Evolutionary conservation across 176 grass and related monocot species (phyloP).

Genomic region (Themeda triandra): DNA sequence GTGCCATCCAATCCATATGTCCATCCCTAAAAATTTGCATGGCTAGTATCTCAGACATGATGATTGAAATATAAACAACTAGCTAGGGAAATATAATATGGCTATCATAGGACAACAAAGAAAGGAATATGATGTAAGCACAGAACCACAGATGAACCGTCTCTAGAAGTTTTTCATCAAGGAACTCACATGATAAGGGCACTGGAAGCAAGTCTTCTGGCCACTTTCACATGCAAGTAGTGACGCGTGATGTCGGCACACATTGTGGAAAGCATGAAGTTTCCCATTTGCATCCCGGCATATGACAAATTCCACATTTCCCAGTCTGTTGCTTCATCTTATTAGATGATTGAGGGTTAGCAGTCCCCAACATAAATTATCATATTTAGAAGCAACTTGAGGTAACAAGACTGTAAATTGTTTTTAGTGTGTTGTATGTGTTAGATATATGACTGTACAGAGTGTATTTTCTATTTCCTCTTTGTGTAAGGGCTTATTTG

Average conservation of each 20-base stretch:
- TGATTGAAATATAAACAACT: conserved; percentile 12
- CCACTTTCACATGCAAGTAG: conserved; percentile 76
- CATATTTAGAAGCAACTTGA: background rate
- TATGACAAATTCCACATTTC: conserved; percentile 79
- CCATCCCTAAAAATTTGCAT: conserved; percentile 69
- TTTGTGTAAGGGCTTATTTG: too few relatives aligned
- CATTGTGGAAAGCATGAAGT: conserved; percentile 88
- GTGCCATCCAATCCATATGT: conserved; percentile 91
- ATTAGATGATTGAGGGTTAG: conserved; percentile 43
- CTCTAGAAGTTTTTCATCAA: conserved; percentile 14
- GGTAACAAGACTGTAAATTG: background rate
- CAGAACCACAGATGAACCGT: background rate
- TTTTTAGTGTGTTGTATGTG: background rate
- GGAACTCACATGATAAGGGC: conserved; percentile 90
- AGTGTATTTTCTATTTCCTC: too few relatives aligned
- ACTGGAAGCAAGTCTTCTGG: conserved; percentile 90
- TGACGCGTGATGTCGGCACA: conserved; percentile 85
- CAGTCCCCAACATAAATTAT: conserved; percentile 16
- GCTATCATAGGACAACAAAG: background rate
- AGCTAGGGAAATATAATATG: background rate
- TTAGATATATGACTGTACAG: too few relatives aligned
- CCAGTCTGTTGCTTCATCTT: conserved; percentile 56
- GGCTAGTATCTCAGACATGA: background rate
- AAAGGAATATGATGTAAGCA: background rate
- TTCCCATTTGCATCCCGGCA: conserved; percentile 64